These are phyloP conservation scores for Mycocalia duriaeana DNA, from an alignment of 1,284 basidiomycete species.

Conservation along the genomic window DNA sequence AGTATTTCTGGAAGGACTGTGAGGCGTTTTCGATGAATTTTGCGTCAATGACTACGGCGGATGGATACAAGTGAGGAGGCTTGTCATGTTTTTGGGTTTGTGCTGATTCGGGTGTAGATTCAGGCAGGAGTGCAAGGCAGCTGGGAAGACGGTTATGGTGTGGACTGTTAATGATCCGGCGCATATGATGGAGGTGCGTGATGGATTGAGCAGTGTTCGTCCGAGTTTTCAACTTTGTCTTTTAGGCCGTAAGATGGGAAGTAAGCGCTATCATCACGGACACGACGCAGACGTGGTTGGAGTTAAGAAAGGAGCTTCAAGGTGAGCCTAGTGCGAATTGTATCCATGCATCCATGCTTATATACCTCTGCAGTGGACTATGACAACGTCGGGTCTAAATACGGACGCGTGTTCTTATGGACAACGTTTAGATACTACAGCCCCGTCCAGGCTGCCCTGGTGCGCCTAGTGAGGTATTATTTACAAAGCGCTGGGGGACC, in stretches of 20 bases:
- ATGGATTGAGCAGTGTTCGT: constrained; percentile 1
- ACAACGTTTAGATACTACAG: constrained; percentile 60
- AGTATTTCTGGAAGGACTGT: constrained; percentile 90
- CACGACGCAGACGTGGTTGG: constrained; percentile 72
- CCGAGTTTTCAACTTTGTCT: neutral
- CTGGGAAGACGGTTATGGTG: constrained; percentile 86
- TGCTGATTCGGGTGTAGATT: constrained; percentile 43
- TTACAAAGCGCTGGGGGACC: constrained; percentile 54
- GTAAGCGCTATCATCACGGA: constrained; percentile 90
- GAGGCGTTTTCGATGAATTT: constrained; percentile 89
- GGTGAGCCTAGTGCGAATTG: too few relatives aligned
- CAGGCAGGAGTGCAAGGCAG: constrained; percentile 69
- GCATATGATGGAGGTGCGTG: constrained; percentile 87
- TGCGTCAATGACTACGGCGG: constrained; percentile 64
- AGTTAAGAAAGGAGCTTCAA: constrained; percentile 61
- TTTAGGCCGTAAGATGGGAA: constrained; percentile 83
- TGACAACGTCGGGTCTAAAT: constrained; percentile 52
- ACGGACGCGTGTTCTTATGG: constrained; percentile 74
- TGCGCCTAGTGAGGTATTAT: constrained; percentile 22
- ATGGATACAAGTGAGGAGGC: constrained; percentile 65
- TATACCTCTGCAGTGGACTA: constrained; percentile 72
- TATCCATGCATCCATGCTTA: too few relatives aligned
- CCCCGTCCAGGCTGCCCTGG: constrained; percentile 35
- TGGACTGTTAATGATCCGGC: constrained; percentile 94
- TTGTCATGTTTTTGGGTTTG: constrained; percentile 29